These are phyloP conservation scores for Fusarium brachygibbosum DNA, from an alignment of 2,329 filamentous ascomycete genomes.

Conservation along the genomic window DNA sequence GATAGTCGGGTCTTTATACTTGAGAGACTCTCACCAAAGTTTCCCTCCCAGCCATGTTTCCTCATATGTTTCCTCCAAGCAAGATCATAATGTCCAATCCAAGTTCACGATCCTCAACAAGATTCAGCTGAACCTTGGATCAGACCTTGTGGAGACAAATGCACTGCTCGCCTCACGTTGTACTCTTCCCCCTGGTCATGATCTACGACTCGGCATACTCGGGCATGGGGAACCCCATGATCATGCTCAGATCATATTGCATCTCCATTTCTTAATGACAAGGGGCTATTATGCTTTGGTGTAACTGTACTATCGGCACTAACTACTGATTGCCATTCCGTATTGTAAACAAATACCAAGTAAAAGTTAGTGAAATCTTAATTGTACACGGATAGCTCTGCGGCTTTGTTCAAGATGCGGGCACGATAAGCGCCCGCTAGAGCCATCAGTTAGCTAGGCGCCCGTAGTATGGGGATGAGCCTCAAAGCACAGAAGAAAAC, in stretches of 20 bases:
- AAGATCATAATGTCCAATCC: neutral
- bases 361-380: neutral
- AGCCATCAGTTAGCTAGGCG: neutral
- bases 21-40: neutral
- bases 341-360: neutral
- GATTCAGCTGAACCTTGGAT: neutral
- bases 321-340: neutral
- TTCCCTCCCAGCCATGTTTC: neutral
- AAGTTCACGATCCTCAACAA: conserved; percentile 1
- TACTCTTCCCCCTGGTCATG: neutral
- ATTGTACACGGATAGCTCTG: neutral
- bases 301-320: neutral
- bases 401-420: neutral
- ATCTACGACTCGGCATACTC: neutral
- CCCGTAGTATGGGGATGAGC: neutral
- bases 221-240: neutral
- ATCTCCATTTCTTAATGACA: neutral
- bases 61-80: neutral
- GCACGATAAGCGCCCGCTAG: conserved; percentile 1
- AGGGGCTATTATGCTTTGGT: conserved; percentile 1
- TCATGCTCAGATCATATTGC: conserved; percentile 8
- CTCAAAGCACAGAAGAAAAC: neutral
- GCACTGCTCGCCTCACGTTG: neutral
- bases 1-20: conserved; percentile 26
- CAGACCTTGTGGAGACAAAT: conserved; percentile 4